phyloP scores from a whole-genome alignment of 2,329 filamentous ascomycete species.

The Nigrograna mackinnonii region DNA sequence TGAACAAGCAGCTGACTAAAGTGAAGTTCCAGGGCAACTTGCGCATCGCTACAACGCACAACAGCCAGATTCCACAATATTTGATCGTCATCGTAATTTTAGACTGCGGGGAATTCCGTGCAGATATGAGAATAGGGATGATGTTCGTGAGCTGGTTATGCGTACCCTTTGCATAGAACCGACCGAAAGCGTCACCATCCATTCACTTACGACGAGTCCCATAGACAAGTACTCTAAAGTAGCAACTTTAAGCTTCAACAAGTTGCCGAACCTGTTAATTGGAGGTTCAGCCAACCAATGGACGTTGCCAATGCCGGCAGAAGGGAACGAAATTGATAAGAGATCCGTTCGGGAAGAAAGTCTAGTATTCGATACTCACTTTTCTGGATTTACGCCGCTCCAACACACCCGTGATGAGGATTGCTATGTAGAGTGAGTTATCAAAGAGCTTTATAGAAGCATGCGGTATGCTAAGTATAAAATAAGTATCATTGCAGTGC shows the following conservation, averaged over 20 bases:
- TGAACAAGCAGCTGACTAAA: too few relatives aligned
- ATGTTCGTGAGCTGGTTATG: neutral
- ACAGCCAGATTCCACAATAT: conserved; percentile 19
- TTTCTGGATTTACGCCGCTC: conserved; percentile 6
- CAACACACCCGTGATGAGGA: conserved; percentile 1
- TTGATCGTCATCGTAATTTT: conserved; percentile 10
- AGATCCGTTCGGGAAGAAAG: neutral
- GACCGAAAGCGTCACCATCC: neutral
- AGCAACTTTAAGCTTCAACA: neutral
- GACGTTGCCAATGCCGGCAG: neutral
- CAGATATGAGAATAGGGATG: neutral
- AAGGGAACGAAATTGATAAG: neutral
- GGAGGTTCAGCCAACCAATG: neutral
- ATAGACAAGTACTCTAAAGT: neutral
- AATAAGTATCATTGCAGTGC: conserved; percentile 11
- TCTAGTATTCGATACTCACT: conserved; percentile 7
- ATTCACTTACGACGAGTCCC: neutral
- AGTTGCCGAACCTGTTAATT: neutral
- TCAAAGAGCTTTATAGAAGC: too few relatives aligned
- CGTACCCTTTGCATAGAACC: neutral
- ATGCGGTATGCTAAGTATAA: too few relatives aligned
- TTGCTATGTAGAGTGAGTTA: neutral
- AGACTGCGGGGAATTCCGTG: neutral
- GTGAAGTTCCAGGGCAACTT: too few relatives aligned
- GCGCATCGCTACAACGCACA: conserved; percentile 6